A percentile compares a stretch with the other conserved stretches of the same genome.
These are phyloP conservation scores for Chlorella vulgaris DNA, from an alignment of 139 green algal species.

Conservation along the genomic window DNA sequence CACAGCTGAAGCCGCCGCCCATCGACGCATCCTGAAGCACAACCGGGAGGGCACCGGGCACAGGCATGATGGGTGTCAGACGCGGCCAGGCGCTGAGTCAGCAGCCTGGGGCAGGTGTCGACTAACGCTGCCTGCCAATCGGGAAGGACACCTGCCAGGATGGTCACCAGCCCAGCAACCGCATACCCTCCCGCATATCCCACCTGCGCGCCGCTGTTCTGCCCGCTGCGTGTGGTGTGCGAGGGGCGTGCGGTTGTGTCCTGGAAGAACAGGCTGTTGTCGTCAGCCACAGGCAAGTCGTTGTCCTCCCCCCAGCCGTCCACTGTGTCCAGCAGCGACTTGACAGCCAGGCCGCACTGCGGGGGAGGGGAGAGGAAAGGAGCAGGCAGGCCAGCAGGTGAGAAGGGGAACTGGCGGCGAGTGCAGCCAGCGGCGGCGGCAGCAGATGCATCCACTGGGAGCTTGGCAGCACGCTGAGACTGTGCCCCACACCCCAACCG, in stretches of 20 bases:
- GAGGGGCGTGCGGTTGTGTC: not conserved
- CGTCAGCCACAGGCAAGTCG: slow-evolving; percentile 1
- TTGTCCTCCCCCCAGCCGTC: not conserved
- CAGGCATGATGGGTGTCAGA: not conserved
- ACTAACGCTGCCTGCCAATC: too few relatives aligned
- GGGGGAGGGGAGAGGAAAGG: not conserved
- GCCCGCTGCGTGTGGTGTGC: not conserved
- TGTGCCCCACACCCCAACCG: too few relatives aligned
- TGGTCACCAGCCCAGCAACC: not conserved
- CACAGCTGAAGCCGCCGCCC: slow-evolving; percentile 1
- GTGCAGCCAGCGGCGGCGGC: too few relatives aligned
- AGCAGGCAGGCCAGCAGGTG: not conserved
- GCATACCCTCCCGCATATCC: not conserved
- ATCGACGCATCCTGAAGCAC: not conserved
- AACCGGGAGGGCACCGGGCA: not conserved
- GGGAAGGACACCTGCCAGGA: not conserved
- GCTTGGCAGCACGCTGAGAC: too few relatives aligned
- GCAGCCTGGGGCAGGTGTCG: too few relatives aligned
- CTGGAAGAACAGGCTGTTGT: not conserved
- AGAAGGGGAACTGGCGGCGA: too few relatives aligned
- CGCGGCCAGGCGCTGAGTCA: too few relatives aligned
- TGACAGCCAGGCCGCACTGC: slow-evolving; percentile 17
- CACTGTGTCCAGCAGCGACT: slow-evolving; percentile 22
- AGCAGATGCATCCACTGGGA: too few relatives aligned
- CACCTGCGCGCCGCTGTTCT: not conserved